These are phyloP conservation scores for Cetraspora pellucida DNA, from an alignment of 192 early-diverging fungal genomes.

Conservation along the genomic window DNA sequence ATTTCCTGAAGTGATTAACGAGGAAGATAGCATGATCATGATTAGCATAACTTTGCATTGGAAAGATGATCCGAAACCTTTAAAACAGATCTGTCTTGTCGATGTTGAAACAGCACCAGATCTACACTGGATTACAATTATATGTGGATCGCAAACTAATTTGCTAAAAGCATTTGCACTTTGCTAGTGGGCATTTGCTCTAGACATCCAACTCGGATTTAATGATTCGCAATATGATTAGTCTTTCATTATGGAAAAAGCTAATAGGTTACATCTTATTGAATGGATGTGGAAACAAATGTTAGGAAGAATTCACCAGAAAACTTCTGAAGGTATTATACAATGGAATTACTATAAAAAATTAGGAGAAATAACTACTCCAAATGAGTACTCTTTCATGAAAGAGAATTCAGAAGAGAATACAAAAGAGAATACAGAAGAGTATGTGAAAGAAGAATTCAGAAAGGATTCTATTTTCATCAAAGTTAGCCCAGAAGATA, in stretches of 20 bases:
- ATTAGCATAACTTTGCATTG: conserved; percentile 5
- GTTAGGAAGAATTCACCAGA: not conserved
- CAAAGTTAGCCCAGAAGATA: too few species aligned
- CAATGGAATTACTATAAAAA: not conserved
- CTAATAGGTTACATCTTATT: not conserved
- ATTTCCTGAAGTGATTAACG: not conserved
- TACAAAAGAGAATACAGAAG: too few species aligned
- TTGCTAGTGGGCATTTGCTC: conserved; percentile 7
- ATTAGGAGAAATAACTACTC: not conserved
- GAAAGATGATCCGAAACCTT: conserved; percentile 4
- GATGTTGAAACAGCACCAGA: conserved; percentile 9
- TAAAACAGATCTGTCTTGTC: not conserved
- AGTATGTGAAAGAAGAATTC: too few species aligned
- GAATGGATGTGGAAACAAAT: conserved; percentile 11
- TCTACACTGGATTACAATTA: conserved; percentile 9
- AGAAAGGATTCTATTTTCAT: too few species aligned
- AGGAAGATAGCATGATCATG: not conserved
- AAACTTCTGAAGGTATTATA: not conserved
- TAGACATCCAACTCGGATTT: conserved; percentile 4
- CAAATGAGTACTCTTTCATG: not conserved
- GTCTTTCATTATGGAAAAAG: conserved; percentile 21
- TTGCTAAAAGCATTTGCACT: conserved; percentile 22
- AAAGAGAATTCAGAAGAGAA: conserved; percentile 4
- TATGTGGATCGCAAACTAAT: conserved; percentile 11
- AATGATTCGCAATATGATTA: conserved; percentile 16